Base-by-base conservation (phyloP, 106 monocot genomes). In the Dendrobium catenatum region DNA sequence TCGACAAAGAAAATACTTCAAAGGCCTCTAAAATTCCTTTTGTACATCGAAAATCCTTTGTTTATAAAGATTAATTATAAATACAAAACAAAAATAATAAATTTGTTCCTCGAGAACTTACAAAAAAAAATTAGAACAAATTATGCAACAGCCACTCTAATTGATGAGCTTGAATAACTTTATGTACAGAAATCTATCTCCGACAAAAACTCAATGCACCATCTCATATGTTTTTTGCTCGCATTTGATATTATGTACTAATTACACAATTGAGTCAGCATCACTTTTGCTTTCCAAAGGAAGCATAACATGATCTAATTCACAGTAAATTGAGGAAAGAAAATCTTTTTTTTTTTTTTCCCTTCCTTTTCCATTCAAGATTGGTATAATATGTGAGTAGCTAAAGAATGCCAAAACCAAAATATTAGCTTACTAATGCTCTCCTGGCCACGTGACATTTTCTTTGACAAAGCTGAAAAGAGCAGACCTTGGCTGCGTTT, bases 401-500 rank as follows among this genome's bases (percentile, higher is more conserved):
- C 51, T 51, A 11, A 15, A 51, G 15, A 51, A 13, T 2, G 51
- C 51, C 51, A 1, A 51, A 51, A 64, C 10, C 72, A 29, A 47
- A 76, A 76, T 9, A 77, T 77, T 77, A 54, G 46, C 27, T 77
- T 27, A 77, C 55, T 33, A 19, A 41, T 75, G 89, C 80, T 68
- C 58, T 74, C 9, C 93, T 55, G 84, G 78, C 5, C 89, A 7
- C 91, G 93, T 19, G 93, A 91, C 89, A 94, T 78, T 87, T 94
- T 94, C 87, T 89, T 94, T 73, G 89, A 72, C 42, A 83, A 89
- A 80, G 87, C 93, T 94, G 87, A 40, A 55, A 20, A 18, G 13
- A 70, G 27, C 13, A 61, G 37, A 0, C 27, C 27, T 27, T 27
- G 27, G 27, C 27, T 27, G 27, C 26, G 26, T 26, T 26, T 26